Conservation (phyloP, 2,329 filamentous ascomycete species). For the Claviceps sorghi region DNA sequence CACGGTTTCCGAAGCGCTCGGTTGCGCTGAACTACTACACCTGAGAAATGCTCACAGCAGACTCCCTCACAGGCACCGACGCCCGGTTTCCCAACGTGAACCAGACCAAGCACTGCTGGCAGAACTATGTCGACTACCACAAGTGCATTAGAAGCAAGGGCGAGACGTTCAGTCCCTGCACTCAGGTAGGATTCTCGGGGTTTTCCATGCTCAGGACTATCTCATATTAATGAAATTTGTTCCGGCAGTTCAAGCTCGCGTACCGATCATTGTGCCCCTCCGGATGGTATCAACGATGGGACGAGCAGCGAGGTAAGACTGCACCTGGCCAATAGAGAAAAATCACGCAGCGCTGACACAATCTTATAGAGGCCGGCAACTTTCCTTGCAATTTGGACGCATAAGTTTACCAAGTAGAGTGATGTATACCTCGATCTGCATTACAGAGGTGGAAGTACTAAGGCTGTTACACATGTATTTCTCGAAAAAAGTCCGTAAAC, state of each 20-base stretch:
- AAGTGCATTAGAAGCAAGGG: conserved; percentile 98
- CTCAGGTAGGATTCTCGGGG: conserved; percentile 50
- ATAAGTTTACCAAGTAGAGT: conserved; percentile 23
- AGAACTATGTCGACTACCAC: conserved; percentile 99
- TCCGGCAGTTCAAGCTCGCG: conserved; percentile 73
- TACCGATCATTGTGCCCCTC: conserved; percentile 97
- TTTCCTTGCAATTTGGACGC: conserved; percentile 53
- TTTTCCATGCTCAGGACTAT: background rate
- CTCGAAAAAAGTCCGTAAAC: conserved; percentile 17
- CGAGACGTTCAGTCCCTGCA: conserved; percentile 95
- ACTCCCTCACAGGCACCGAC: conserved; percentile 61
- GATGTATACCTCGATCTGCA: conserved; percentile 9
- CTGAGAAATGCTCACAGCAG: conserved; percentile 6
- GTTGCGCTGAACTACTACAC: conserved; percentile 10
- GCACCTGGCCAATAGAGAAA: background rate
- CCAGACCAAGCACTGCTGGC: conserved; percentile 99
- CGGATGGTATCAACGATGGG: conserved; percentile 87
- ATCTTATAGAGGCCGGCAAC: conserved; percentile 45
- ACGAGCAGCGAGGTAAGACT: conserved; percentile 80
- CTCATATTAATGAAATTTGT: background rate
- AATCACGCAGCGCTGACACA: conserved; percentile 11
- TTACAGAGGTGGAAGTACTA: conserved; percentile 18
- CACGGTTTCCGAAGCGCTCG: conserved; percentile 13
- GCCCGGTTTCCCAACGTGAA: conserved; percentile 98
- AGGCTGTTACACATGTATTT: conserved; percentile 24